Evolutionary conservation across 2,329 filamentous ascomycete genomes (phyloP).

Genomic region (Alternaria rosae): DNA sequence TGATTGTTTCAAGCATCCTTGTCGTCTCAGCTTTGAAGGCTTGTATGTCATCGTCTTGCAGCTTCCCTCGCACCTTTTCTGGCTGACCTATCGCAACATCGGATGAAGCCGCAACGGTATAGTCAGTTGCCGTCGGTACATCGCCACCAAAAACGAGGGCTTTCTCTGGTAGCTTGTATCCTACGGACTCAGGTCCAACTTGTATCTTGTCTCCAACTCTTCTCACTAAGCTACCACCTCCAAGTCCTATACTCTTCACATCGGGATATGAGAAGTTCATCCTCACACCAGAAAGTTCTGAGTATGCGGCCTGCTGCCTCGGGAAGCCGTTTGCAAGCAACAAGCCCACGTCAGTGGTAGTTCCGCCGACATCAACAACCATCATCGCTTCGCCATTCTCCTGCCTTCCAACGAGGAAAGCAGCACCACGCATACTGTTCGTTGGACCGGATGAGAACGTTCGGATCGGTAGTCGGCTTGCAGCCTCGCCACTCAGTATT

Average conservation of each 20-base stretch:
- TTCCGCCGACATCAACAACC: conserved; percentile 73
- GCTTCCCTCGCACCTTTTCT: conserved; percentile 44
- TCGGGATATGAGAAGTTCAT: conserved; percentile 65
- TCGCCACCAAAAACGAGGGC: conserved; percentile 65
- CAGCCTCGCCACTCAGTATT: conserved; percentile 56
- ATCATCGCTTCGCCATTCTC: conserved; percentile 58
- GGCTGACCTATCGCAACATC: conserved; percentile 55
- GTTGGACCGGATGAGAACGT: conserved; percentile 62
- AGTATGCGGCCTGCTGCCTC: conserved; percentile 68
- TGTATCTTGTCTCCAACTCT: conserved; percentile 50
- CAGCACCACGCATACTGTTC: conserved; percentile 62
- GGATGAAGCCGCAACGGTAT: conserved; percentile 50
- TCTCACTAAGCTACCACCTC: conserved; percentile 65
- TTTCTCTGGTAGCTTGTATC: conserved; percentile 63
- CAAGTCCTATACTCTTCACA: conserved; percentile 66
- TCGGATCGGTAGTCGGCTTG: conserved; percentile 58
- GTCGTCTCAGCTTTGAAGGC: conserved; percentile 55
- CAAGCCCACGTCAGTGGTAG: conserved; percentile 70
- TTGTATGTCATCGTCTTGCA: conserved; percentile 46
- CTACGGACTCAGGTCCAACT: conserved; percentile 69
- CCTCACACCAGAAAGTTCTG: conserved; percentile 67
- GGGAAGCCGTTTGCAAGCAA: conserved; percentile 69
- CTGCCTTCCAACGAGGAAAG: conserved; percentile 47
- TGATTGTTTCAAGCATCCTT: conserved; percentile 61
- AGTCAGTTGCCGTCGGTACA: conserved; percentile 67